Base-by-base conservation (phyloP, 768 basidiomycete genomes). In the Termitomyces sp. region DNA sequence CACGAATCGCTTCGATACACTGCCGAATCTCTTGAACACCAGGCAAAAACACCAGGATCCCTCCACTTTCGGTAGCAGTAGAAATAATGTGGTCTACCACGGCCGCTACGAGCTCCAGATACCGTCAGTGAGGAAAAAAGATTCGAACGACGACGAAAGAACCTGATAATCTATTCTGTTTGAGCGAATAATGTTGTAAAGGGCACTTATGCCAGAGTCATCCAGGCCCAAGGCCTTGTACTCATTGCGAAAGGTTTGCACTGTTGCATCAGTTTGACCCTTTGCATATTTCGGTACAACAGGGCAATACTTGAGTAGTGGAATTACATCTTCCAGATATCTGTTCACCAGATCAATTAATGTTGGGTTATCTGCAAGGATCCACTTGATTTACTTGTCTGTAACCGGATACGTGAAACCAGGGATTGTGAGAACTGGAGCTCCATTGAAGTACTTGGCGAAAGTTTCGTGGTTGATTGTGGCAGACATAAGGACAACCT, bases 401-500 rank as follows among this genome's bases (percentile, higher is more conserved):
- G 76, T 76, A 4, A 96, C 87, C 3, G 90, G 91, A 66, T 89
- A 76, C 1, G 88, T 81, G 62, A 84, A 83, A 1, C 95, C 95
- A 3, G 93, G 91, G 27, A 98, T 97, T 27, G 78, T 80, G 52
- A 97, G 73, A 46, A 91, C 75, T 1, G 95, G 93, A 3, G 93
- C 92, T 21, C 81, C 78, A 49, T 82, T 68, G 66, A 96, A 97
- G 68, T 98, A 98, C 55, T 81, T 78, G 47, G 86, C 74, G 62
- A 94, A 94, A n/a, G 78, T 82, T 59, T 90, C 79, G 58, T 94
- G 91, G 64, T 97, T 95, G 70, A 96, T 95, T 0, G 95, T 98
- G 5, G 95, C 95, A 32, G 90, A 93, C 94, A 97, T 97, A 45
- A 96, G 78, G 21, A 95, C 72, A 21, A 98, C 78, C 67, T 90